Percentiles rank a stretch among this genome's conserved stretches.
Conservation (phyloP, 2,329 filamentous ascomycete species). For the Dothideomycetes sp. region DNA sequence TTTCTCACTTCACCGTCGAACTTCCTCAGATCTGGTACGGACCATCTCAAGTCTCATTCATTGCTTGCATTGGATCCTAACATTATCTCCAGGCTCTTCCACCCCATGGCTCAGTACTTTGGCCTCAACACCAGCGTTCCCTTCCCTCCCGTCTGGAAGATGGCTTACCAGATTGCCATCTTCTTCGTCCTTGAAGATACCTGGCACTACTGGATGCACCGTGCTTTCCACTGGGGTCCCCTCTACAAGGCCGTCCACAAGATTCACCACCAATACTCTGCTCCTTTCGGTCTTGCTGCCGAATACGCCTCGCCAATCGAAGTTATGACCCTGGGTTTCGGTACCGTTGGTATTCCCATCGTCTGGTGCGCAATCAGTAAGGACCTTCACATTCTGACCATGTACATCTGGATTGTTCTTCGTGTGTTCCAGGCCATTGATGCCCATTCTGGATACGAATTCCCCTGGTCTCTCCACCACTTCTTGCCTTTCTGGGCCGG, state of each 20-base stretch:
- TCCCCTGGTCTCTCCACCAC: conserved; percentile 93
- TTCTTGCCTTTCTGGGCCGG: conserved; percentile 97
- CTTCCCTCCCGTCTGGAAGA: conserved; percentile 77
- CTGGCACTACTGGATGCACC: conserved; percentile 98
- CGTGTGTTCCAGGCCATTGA: conserved; percentile 97
- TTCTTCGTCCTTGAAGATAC: conserved; percentile 95
- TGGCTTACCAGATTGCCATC: conserved; percentile 81
- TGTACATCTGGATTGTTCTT: conserved; percentile 92
- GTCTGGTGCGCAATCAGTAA: conserved; percentile 73
- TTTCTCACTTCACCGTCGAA: conserved; percentile 96
- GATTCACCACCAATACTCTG: conserved; percentile 97
- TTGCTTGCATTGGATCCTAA: conserved; percentile 7
- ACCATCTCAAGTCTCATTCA: background rate
- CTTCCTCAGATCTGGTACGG: conserved; percentile 85
- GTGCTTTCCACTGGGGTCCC: conserved; percentile 83
- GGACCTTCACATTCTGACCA: conserved; percentile 89
- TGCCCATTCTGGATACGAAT: conserved; percentile 94
- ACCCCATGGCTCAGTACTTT: conserved; percentile 87
- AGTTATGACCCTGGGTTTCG: conserved; percentile 86
- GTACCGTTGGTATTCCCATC: conserved; percentile 73
- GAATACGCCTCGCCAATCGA: conserved; percentile 98
- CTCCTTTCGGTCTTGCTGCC: conserved; percentile 89
- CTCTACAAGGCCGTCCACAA: conserved; percentile 98
- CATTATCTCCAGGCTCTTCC: conserved; percentile 58
- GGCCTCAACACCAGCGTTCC: conserved; percentile 82